phyloP scores from a whole-genome alignment of 2,329 filamentous ascomycete species.

The Colletotrichum liriopes region DNA sequence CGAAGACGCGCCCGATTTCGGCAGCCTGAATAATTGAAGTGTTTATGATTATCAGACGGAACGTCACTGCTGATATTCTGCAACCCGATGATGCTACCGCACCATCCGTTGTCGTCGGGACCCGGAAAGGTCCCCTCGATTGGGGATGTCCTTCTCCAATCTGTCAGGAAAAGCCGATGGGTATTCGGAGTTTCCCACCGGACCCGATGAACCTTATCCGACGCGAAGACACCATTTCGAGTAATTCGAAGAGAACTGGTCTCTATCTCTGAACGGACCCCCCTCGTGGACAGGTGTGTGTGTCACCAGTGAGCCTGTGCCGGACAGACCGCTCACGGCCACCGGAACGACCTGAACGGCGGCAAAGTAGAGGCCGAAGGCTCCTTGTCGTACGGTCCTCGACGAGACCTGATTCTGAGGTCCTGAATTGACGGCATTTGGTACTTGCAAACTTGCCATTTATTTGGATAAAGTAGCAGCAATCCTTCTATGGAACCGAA shows the following conservation, averaged over 20 bases:
- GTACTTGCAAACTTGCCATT: background rate
- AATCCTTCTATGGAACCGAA: background rate
- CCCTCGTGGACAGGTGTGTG: background rate
- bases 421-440: background rate
- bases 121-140: background rate
- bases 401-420: conserved; percentile 10
- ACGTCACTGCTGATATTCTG: background rate
- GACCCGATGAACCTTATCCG: conserved; percentile 8
- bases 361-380: conserved; percentile 1
- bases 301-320: conserved; percentile 13
- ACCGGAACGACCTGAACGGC: background rate
- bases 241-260: conserved; percentile 26
- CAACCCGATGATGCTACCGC: background rate
- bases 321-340: conserved; percentile 3
- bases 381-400: background rate
- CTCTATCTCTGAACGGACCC: background rate
- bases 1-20: background rate
- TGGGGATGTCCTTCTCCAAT: background rate
- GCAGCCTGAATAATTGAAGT: conserved; percentile 4
- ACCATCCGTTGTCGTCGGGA: background rate
- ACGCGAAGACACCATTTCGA: background rate
- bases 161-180: background rate
- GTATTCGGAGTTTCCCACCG: conserved; percentile 30
- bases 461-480: conserved; percentile 18
- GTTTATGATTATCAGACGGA: conserved; percentile 5